These are phyloP conservation scores for Tardiomyces blankii DNA, from an alignment of 1,139 yeast genomes.

Conservation along the genomic window DNA sequence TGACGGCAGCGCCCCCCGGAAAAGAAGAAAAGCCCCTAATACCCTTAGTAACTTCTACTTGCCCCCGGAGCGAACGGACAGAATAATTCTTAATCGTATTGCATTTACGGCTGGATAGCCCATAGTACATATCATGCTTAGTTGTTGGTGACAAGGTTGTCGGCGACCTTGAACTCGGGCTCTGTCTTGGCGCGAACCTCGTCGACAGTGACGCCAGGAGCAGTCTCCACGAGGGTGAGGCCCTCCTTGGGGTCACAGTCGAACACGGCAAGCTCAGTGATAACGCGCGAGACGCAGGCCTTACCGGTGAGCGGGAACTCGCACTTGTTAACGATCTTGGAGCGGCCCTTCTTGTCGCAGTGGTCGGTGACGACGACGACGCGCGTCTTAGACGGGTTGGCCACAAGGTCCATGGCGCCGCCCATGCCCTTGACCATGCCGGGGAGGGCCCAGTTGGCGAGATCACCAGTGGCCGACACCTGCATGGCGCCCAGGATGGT, in stretches of 20 bases:
- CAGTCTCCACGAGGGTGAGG: slow-evolving; percentile 33
- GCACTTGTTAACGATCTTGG: slow-evolving; percentile 36
- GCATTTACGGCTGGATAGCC: too few species aligned
- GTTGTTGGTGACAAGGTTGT: slow-evolving; percentile 4
- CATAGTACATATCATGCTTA: not conserved
- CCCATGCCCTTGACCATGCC: slow-evolving; percentile 45
- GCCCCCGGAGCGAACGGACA: too few species aligned
- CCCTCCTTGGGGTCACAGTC: slow-evolving; percentile 32
- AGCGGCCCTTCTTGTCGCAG: slow-evolving; percentile 35
- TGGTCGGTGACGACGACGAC: slow-evolving; percentile 43
- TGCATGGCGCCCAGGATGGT: slow-evolving; percentile 42
- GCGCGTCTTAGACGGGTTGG: slow-evolving; percentile 35
- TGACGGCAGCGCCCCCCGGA: too few species aligned
- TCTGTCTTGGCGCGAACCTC: slow-evolving; percentile 32
- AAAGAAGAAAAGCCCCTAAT: too few species aligned
- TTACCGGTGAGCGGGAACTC: slow-evolving; percentile 38
- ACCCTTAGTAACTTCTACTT: too few species aligned
- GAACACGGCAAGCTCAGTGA: slow-evolving; percentile 41
- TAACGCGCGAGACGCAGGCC: slow-evolving; percentile 34
- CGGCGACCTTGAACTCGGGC: slow-evolving; percentile 31
- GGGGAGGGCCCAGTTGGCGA: slow-evolving; percentile 44
- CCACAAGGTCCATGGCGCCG: slow-evolving; percentile 46
- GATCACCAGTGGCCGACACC: slow-evolving; percentile 37
- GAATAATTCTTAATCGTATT: too few species aligned
- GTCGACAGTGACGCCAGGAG: slow-evolving; percentile 31